phyloP scores from a whole-genome alignment of 352 stramenopile species.

The Phytophthora syringae region DNA sequence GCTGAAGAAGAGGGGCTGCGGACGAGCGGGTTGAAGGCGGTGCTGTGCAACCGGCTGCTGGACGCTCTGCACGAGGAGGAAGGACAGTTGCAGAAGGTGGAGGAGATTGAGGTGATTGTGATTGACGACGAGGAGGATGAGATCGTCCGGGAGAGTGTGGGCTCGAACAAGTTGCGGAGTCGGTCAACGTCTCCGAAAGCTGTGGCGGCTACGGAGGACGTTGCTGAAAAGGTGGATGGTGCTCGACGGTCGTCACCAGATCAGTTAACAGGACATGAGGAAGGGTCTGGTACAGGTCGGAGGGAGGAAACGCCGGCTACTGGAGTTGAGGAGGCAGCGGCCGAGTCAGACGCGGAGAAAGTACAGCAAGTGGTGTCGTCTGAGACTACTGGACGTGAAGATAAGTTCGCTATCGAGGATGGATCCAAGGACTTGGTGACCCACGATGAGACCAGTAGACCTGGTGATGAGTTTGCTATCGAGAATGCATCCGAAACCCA shows the following conservation, averaged over 20 bases:
- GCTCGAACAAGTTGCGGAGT: constrained; percentile 28
- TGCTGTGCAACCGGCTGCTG: constrained; percentile 53
- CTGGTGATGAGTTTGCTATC: too few species aligned
- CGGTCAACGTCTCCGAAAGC: constrained; percentile 16
- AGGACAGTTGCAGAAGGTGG: too few species aligned
- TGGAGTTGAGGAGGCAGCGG: background rate
- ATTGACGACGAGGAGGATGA: constrained; percentile 43
- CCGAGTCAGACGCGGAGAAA: background rate
- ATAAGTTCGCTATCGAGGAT: background rate
- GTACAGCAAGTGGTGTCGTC: background rate
- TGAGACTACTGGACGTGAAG: background rate
- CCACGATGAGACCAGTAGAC: too few species aligned
- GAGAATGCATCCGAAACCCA: too few species aligned
- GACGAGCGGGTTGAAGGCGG: constrained; percentile 58
- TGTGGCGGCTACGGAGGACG: background rate
- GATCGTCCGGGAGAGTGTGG: constrained; percentile 70
- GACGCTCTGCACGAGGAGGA: constrained; percentile 52
- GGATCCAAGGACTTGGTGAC: background rate
- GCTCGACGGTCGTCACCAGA: background rate
- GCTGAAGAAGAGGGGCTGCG: constrained; percentile 68
- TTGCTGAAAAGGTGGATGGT: background rate
- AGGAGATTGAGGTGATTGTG: constrained; percentile 11
- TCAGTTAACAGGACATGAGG: background rate
- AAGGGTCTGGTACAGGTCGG: background rate
- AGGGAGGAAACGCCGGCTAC: background rate